Evolutionary conservation across 2,329 filamentous ascomycete genomes (phyloP), one percentile per base, ranked within the genome.

Genomic region (Fusarium sterilihyphosum): DNA sequence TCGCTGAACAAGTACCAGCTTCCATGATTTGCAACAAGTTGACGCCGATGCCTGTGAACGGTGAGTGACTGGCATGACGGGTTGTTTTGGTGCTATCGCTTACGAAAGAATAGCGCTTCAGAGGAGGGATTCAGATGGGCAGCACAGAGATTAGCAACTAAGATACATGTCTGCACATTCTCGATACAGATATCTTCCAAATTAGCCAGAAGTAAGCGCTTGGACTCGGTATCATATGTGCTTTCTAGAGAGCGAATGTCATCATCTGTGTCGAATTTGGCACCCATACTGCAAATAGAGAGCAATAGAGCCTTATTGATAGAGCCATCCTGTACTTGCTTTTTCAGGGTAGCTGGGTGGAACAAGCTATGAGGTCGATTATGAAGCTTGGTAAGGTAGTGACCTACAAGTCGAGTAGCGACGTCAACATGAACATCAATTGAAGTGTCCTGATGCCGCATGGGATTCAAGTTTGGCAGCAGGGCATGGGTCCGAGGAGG

Each of bases 331-430:
- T 38, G 47, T 2, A 72, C 38, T 14, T 57, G 49, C 43, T 2
- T 37, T 22, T 12, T 49, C 12, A 73, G n/a, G 3, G 52, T 66
- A 17, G 61, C 26, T 18, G 50, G 71, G 38, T 73, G 71, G 17
- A 73, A 72, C 37, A 73, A 33, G 38, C 61, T 73, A n/a, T 71
- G 65, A 22, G 68, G 65, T 18, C 68, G 40, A 40, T 66, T 38
- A 20, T 73, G 64, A 24, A 73, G 29, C 49, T 69, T 73, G 29
- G 63, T 46, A 18, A 73, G 44, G 38, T 69, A 72, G 43, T 63
- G 38, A 13, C 65, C 68, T 1, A 73, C 49, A 17, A 52, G 49
- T 9, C 49, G 49, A 17, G 22, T 10, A 52, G 49, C 49, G 29
- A 52, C 49, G 14, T 52, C 33, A n/a, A 17, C 17, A 11, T 31